These are phyloP conservation scores for Acanthamoeba triangularis DNA, from an alignment of 208 protist genomes.

Conservation along the genomic window DNA sequence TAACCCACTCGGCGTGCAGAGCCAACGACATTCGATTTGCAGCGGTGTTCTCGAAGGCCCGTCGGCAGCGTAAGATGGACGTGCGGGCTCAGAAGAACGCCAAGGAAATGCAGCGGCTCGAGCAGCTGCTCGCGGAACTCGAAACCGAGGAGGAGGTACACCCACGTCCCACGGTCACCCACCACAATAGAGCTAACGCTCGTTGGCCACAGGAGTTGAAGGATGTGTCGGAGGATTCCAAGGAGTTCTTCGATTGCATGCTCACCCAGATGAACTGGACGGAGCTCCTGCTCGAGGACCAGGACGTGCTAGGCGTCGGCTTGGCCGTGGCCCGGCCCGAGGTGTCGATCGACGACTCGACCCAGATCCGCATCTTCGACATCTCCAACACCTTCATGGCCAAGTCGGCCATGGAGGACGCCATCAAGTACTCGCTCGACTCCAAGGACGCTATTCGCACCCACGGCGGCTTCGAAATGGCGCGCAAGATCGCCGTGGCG, in stretches of 20 bases:
- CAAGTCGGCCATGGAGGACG: conserved; percentile 82
- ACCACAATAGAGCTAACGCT: too few relatives aligned
- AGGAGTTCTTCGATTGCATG: conserved; percentile 66
- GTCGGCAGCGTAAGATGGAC: conserved; percentile 42
- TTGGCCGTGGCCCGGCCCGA: background rate
- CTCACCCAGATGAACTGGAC: conserved; percentile 78
- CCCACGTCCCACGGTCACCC: background rate
- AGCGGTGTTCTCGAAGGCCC: conserved; percentile 19
- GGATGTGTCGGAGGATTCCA: conserved; percentile 27
- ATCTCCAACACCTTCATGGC: conserved; percentile 77
- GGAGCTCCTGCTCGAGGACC: conserved; percentile 74
- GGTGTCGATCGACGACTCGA: conserved; percentile 79
- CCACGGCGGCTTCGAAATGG: conserved; percentile 80
- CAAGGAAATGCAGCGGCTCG: conserved; percentile 14
- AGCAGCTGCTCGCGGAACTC: conserved; percentile 3
- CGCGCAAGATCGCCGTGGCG: conserved; percentile 58
- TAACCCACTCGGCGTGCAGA: background rate
- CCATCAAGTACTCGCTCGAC: conserved; percentile 68
- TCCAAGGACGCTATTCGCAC: conserved; percentile 73
- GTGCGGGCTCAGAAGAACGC: conserved; percentile 17
- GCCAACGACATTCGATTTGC: conserved; percentile 34
- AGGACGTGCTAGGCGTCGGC: conserved; percentile 51
- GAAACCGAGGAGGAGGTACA: background rate
- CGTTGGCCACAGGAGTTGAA: background rate
- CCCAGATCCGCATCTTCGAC: conserved; percentile 81